Percentiles rank a stretch among this genome's conserved stretches.
Conservation (phyloP, 2,329 filamentous ascomycete species). For the Pseudogymnoascus sp. region DNA sequence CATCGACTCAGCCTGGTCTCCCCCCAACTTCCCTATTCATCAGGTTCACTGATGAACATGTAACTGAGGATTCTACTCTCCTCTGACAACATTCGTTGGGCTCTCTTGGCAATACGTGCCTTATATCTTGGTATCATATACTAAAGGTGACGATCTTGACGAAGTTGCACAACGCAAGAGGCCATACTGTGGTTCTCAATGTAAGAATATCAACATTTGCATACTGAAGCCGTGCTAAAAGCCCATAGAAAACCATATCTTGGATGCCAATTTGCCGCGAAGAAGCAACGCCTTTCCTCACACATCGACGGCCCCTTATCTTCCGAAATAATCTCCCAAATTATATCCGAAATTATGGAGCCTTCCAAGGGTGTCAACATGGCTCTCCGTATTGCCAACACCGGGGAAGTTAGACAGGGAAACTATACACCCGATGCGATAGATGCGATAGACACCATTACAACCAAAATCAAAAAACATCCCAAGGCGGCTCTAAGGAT, state of each 20-base stretch:
- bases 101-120: neutral
- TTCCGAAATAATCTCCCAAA: neutral
- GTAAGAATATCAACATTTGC: neutral
- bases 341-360: neutral
- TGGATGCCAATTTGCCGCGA: neutral
- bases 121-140: neutral
- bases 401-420: neutral
- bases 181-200: neutral
- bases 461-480: neutral
- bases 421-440: neutral
- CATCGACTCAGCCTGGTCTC: no score
- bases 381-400: neutral
- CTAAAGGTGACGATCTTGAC: neutral
- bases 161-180: neutral
- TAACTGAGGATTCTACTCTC: neutral
- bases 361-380: neutral
- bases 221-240: neutral
- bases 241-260: neutral
- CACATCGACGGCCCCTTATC: neutral
- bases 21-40: no score
- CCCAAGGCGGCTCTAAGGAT: neutral
- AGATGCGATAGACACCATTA: neutral
- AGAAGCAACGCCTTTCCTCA: neutral
- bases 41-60: no score
- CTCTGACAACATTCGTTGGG: neutral